phyloP scores from a whole-genome alignment of 805 yeast species.

The Wickerhamiella galacta region DNA sequence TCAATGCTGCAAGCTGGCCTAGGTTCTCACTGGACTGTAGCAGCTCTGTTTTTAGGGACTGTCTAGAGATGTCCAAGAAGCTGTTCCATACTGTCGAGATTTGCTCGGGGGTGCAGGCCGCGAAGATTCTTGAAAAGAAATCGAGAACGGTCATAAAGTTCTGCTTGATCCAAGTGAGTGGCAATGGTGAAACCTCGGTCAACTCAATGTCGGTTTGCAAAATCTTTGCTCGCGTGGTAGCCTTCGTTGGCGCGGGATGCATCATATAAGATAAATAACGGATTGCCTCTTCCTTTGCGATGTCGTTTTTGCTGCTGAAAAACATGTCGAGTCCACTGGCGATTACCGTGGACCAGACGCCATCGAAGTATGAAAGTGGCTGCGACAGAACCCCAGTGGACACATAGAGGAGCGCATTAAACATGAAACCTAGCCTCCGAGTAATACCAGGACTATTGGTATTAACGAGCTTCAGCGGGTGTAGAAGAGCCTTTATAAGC shows the following conservation, averaged over 20 bases:
- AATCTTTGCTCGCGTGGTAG: neutral
- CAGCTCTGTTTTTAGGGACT: neutral
- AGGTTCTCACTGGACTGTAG: neutral
- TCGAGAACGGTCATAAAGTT: neutral
- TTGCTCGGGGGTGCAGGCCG: neutral
- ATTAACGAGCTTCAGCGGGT: constrained; percentile 5
- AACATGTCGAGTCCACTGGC: too few species aligned
- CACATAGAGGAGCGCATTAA: neutral
- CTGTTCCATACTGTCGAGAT: neutral
- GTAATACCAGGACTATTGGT: neutral
- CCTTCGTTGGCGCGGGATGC: neutral
- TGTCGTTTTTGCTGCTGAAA: too few species aligned
- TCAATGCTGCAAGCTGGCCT: neutral
- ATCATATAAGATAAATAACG: too few species aligned
- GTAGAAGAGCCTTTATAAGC: constrained; percentile 3
- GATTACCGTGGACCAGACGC: neutral
- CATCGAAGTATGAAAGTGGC: neutral
- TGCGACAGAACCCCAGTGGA: neutral
- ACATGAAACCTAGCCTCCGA: neutral
- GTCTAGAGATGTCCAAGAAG: neutral
- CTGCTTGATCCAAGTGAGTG: neutral
- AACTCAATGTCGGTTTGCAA: neutral
- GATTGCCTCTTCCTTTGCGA: too few species aligned
- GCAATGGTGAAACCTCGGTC: neutral
- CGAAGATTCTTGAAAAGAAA: neutral